Conservation (phyloP, 139 green algal genomes). For the Chlorella sp. region DNA sequence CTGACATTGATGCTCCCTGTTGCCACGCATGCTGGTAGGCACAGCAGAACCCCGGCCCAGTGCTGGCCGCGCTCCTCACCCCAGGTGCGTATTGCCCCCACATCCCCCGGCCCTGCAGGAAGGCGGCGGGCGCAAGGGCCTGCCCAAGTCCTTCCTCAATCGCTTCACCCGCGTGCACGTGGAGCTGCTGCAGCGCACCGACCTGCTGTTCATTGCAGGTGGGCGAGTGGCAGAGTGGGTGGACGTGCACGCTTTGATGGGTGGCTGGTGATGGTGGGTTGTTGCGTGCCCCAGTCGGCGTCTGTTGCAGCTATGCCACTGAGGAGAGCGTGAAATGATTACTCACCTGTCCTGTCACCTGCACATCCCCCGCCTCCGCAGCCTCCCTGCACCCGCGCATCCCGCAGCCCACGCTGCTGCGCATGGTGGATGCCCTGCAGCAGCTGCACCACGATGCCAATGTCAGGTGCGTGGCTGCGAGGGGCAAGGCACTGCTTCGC, state of each 20-base stretch:
- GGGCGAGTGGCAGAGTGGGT: not conserved
- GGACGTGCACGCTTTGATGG: too few relatives aligned
- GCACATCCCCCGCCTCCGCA: not conserved
- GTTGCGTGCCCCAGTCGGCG: not conserved
- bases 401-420: slow-evolving; percentile 46
- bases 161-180: slow-evolving; percentile 94
- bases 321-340: not conserved
- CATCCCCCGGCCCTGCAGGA: slow-evolving; percentile 56
- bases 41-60: too few relatives aligned
- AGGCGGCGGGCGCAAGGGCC: slow-evolving; percentile 94
- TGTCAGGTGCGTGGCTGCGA: slow-evolving; percentile 15
- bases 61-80: too few relatives aligned
- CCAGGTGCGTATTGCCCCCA: too few relatives aligned
- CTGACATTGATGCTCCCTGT: too few relatives aligned
- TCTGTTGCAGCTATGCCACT: too few relatives aligned
- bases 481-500: not conserved
- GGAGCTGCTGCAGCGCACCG: slow-evolving; percentile 77
- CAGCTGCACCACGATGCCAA: slow-evolving; percentile 67
- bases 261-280: not conserved
- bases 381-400: slow-evolving; percentile 77
- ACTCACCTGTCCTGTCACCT: not conserved
- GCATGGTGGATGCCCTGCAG: slow-evolving; percentile 86
- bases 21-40: not conserved
- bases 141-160: slow-evolving; percentile 98
- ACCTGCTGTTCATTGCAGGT: slow-evolving; percentile 84